Base-by-base conservation (phyloP, 257 asterid genomes). In the Fraxinus cuspidata region DNA sequence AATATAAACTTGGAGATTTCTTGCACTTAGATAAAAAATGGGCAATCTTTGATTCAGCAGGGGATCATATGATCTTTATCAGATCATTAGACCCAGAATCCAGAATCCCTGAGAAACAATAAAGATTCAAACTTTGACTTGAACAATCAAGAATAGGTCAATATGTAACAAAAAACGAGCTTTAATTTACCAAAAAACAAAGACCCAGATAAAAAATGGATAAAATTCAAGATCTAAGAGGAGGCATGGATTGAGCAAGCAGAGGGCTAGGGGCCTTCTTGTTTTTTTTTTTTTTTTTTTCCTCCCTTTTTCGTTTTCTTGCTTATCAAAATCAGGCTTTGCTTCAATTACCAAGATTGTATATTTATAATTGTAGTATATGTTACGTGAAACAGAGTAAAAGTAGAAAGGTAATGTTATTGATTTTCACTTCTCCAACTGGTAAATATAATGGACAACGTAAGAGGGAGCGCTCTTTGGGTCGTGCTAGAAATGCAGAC, bases 251-350 rank as follows among this genome's bases (percentile, higher is more conserved):
- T 77, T 82, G 88, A 76, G 77, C 42, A 71, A 87, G 89, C 87
- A 84, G 91, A 89, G 89, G 92, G 92, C 90, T 78, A 71, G 80
- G 85, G 84, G 92, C 89, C 95, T 93, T 87, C 87, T 83, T 84
- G 85, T 81, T 82, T 86, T 86, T 80, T 88, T 86, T 85, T 85
- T 82, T 32, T 88, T 86, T 85, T 85, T 81, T 78, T 81, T 71
- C 71, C 72, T 80, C 80, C 78, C 74, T 82, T 73, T 78, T 79
- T 79, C 67, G 40, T 74, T 88, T 76, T 77, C 81, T 81, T 85
- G 88, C 81, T 79, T 79, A 79, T 82, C 84, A 84, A 86, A 84
- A 83, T 83, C 89, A 88, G 85, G 84, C 87, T 83, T 84, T 88
- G 86, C 81, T 83, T 77, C 81, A 84, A 82, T 81, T 81, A 82